Base-by-base conservation (phyloP, 2,329 filamentous ascomycete genomes). In the Paracoccidioides lutzii region DNA sequence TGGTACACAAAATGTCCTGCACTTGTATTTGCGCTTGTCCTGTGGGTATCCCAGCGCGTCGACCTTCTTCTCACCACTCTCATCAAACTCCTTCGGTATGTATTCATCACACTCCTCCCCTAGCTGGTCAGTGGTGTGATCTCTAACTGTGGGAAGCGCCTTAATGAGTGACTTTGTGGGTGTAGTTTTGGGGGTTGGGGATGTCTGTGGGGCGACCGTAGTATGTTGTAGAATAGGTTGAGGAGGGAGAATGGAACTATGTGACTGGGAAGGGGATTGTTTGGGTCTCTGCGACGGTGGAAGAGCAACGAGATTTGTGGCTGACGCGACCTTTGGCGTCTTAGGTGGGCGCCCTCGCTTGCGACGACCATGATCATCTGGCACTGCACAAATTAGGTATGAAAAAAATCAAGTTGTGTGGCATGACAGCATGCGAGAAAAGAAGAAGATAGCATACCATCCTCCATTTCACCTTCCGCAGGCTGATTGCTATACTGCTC, bases 51-150 rank as follows among this genome's bases (percentile, higher is more conserved):
- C 93, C 64, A 90, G 88, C 28, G 79, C 70, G 69, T 88, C 83
- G 32, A 96, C 90, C 77, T 98, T 98, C 71, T 88, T 90, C 75
- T 98, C 93, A 55, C 93, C 93, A 45, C 85, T 86, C 54, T 95
- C 88, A 67, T 98, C 93, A 59, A 85, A 87, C 72, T 98, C 93
- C 64, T 93, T 85, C 32, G 91, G 90, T 40, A 97, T 79, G 70
- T 96, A 98, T 73, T 98, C 93, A 69, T 97, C 93, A 59, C 88
- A 87, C 65, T 89, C 87, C 33, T 86, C 78, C 53, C 88, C 89
- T 35, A 98, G 81, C 70, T 97, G 91, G 69, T 97, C 91, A 14
- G 91, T 97, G 2, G 93, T 98, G 70, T 98, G 93, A 67, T 98
- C 93, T 71, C 93, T 80, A 12, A 97, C 93, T 3, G 93, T 97